Conservation (phyloP, 352 stramenopile species). For the Thalassiosira exigua region DNA sequence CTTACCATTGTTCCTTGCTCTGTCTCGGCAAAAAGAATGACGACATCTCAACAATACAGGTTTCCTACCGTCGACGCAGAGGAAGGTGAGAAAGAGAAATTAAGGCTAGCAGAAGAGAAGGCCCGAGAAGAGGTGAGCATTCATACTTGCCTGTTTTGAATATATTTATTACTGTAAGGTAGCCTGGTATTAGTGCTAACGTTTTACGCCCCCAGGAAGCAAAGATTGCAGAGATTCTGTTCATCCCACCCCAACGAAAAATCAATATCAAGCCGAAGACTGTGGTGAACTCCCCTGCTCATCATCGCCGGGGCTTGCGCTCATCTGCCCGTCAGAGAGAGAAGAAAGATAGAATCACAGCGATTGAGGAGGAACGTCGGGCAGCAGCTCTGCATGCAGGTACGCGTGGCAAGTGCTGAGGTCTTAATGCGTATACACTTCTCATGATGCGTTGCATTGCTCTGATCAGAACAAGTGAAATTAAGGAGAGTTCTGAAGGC, state of each 20-base stretch:
- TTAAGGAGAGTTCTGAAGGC: slow-evolving; percentile 64
- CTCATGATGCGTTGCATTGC: background rate
- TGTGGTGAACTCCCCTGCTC: slow-evolving; percentile 2
- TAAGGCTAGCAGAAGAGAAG: slow-evolving; percentile 63
- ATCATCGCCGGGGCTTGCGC: slow-evolving; percentile 40
- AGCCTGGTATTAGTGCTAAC: no score
- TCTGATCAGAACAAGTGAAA: slow-evolving; percentile 46
- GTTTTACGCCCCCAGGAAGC: no score
- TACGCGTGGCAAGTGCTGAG: background rate
- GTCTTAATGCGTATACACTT: background rate
- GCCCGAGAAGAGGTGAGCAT: slow-evolving; percentile 55
- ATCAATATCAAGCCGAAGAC: slow-evolving; percentile 25
- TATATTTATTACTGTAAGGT: no score
- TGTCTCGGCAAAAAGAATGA: no score
- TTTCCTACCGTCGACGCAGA: slow-evolving; percentile 81
- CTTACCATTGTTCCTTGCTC: no score
- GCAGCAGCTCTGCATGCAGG: slow-evolving; percentile 35
- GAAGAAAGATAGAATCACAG: slow-evolving; percentile 33
- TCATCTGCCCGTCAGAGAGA: slow-evolving; percentile 63
- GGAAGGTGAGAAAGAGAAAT: slow-evolving; percentile 57
- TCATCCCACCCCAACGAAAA: slow-evolving; percentile 52
- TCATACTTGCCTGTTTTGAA: no score
- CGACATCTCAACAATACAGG: slow-evolving; percentile 74
- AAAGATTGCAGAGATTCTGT: slow-evolving; percentile 73
- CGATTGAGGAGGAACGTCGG: slow-evolving; percentile 56